Conservation (phyloP, 192 early-diverging fungal genomes). For the Coemansia sp. region DNA sequence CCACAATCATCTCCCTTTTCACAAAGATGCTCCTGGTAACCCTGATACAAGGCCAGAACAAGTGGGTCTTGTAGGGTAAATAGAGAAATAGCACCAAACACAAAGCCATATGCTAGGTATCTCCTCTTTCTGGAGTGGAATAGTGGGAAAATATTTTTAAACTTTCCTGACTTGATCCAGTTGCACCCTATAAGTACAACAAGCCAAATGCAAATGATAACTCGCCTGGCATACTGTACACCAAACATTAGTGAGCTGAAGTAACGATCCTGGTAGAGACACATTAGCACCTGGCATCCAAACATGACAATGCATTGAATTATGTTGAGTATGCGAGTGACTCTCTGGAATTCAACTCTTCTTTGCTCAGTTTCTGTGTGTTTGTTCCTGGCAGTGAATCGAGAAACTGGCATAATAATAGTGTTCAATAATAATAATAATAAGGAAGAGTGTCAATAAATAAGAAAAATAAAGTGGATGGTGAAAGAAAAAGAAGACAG, state of each 20-base stretch:
- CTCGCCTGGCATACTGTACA: not conserved
- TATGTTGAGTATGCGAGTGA: no score
- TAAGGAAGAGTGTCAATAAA: no score
- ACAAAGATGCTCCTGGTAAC: not conserved
- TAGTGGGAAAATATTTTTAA: not conserved
- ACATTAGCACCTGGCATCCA: not conserved
- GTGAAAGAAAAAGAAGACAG: no score
- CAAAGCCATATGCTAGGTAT: not conserved
- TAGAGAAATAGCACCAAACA: not conserved
- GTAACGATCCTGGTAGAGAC: not conserved
- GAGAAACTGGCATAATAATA: not conserved
- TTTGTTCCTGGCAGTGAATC: not conserved
- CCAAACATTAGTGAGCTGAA: not conserved
- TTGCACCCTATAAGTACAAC: not conserved
- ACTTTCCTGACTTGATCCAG: not conserved
- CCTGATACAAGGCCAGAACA: not conserved
- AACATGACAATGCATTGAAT: not conserved
- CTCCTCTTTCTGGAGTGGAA: not conserved
- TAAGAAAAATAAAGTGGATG: no score
- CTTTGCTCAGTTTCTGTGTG: no score
- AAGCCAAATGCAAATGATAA: not conserved
- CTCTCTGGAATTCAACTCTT: no score
- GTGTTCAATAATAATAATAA: not conserved
- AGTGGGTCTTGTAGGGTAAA: not conserved
- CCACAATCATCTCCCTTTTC: not conserved